Evolutionary conservation across 768 basidiomycete genomes (phyloP), one percentile per base, ranked within the genome.

Genomic region (Lanmaoa rubissima): DNA sequence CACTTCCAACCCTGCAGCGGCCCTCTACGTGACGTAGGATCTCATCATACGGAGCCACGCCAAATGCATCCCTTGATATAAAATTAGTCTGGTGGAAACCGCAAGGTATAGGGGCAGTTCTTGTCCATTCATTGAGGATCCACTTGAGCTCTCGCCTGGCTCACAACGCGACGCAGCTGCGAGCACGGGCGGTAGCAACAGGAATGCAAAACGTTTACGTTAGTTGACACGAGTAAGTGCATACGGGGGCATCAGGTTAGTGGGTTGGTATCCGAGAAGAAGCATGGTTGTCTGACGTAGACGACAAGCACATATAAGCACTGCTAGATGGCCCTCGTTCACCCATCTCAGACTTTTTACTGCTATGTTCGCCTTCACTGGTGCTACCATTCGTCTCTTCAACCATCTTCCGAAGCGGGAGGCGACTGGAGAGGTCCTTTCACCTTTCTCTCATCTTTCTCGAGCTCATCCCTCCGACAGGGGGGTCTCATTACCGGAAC

Each of bases 401-500:
- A 42, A 34, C 19, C 45, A 2, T 36, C n/a, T 59, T 16, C 7
- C 28, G 3, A 61, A 57, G 26, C 61, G 69, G 46, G 43, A 11
- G 21, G 66, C 49, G 2, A 63, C 68, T 1, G 70, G 67, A 57
- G 65, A 73, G 61, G 70, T 70, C 4, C 0, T 32, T 35, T 13
- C 31, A 2, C 40, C 40, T 41, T 34, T 36, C 34, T 59, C 8
- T 32, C 7, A 1, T 35, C 5, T 16, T 9, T 21, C 28, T 24
- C 31, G 1, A n/a, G 31, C 48, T 68, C 13, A 64, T 43, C 47
- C 16, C 12, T 24, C 12, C 11, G 0, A 17, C 46, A 92, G 87
- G 89, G 88, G 19, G 91, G 90, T 8, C 73, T 95, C 31, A 70
- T 95, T 53, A 83, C 77, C 42, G 92, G 92, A 0, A 79, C 83